Conservation (phyloP, 768 basidiomycete genomes). For the Mycena epipterygia region DNA sequence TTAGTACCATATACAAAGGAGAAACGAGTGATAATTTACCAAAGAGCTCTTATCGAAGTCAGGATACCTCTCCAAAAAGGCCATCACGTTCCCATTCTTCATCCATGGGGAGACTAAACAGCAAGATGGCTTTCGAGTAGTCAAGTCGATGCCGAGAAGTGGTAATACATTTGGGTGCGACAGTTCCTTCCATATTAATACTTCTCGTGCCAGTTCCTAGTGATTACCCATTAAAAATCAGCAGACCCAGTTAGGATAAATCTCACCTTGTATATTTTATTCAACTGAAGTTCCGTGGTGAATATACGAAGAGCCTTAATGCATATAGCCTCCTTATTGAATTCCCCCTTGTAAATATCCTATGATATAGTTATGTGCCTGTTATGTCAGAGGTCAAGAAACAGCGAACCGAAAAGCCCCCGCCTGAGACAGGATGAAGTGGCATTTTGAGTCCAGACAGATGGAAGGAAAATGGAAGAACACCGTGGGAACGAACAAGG, state of each 20-base stretch:
- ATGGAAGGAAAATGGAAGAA: conserved; percentile 17
- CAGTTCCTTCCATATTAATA: conserved; percentile 14
- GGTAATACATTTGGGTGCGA: conserved; percentile 14
- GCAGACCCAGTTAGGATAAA: not conserved
- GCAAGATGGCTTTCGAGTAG: not conserved
- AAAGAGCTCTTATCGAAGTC: conserved; percentile 16
- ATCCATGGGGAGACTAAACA: not conserved
- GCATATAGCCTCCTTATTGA: conserved; percentile 3
- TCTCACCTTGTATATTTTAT: conserved; percentile 22
- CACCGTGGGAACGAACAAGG: conserved; percentile 13
- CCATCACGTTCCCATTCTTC: conserved; percentile 6
- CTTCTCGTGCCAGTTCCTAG: conserved; percentile 23
- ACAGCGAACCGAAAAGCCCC: conserved; percentile 13
- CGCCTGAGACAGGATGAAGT: conserved; percentile 6
- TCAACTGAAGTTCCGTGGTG: conserved; percentile 7
- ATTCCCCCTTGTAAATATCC: conserved; percentile 7
- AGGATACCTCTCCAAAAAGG: conserved; percentile 18
- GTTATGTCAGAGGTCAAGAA: not conserved
- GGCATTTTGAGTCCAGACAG: conserved; percentile 7
- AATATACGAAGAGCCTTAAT: conserved; percentile 15
- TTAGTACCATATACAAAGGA: not conserved
- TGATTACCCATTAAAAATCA: conserved; percentile 2
- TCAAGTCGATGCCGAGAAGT: conserved; percentile 22
- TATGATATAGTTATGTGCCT: conserved; percentile 8
- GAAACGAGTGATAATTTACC: conserved; percentile 11